Base-by-base conservation (phyloP, 176 grass and related monocot species). In the Dactylis glomerata region DNA sequence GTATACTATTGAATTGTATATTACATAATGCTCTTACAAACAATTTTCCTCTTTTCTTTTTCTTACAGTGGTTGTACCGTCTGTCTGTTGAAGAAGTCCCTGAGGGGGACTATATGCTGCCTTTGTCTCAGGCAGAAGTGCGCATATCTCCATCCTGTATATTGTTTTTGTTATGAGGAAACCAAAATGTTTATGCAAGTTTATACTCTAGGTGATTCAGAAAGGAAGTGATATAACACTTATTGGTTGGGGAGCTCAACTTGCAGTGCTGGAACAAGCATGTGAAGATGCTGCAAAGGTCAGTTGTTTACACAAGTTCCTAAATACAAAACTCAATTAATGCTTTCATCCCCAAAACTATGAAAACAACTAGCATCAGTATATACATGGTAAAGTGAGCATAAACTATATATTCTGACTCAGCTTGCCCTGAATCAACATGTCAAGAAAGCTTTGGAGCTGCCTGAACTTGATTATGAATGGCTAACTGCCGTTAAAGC, bases 201-300 rank as follows among this genome's bases (percentile, higher is more conserved):
- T 3, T 74, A 24, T 82, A 55, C 55, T 77, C 68, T 80, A 98
- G 96, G 91, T 98, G 73, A 95, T 95, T 61, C 86, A 86, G 70
- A 40, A 90, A 89, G 96, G 96, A 71, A 86, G 79, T 62, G 93
- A 98, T 82, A 92, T 98, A 89, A 94, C 96, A 71, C 85, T 95
- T 64, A 72, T 98, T 84, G 91, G 96, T 27, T 98, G 96, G 96
- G 96, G 96, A 84, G 93, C 96, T 69, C 96, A 98, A 84, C 93
- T 98, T 84, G 85, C 83, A 17, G 59, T 98, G 57, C 83, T 95
- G 44, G 90, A 95, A 90, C 91, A 95, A 92, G 93, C 96, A 10
- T 94, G 89, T 50, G 89, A 93, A 86, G 91, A 90, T 69, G 96
- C 87, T 83, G 91, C 91, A 81, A 98, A 94, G 93, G 93, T 95